Evolutionary conservation across 805 yeast species (phyloP).

Genomic region (Lipomyces spencermartinsiae): DNA sequence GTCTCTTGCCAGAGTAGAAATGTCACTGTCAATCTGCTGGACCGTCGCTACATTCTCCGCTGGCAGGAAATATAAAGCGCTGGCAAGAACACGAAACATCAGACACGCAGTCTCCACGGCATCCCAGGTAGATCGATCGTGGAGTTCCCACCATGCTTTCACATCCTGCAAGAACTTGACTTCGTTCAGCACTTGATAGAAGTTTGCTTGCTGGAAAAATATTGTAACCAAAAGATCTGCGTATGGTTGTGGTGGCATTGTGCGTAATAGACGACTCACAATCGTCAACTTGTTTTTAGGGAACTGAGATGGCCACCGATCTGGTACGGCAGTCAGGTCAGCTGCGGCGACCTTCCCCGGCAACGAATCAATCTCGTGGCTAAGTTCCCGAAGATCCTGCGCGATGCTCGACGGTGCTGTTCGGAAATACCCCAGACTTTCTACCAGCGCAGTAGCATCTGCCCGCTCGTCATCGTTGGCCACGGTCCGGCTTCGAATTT

Average conservation of each 20-base stretch:
- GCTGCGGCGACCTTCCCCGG: not conserved
- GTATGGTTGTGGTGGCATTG: constrained; percentile 10
- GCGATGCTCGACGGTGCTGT: not conserved
- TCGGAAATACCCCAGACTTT: not conserved
- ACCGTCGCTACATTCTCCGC: constrained; percentile 6
- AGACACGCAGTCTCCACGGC: constrained; percentile 6
- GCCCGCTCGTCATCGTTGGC: constrained; percentile 11
- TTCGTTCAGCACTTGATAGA: constrained; percentile 9
- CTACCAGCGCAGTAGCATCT: not conserved
- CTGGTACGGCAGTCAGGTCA: not conserved
- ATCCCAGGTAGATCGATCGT: not conserved
- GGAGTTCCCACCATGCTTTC: constrained; percentile 8
- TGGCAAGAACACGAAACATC: constrained; percentile 5
- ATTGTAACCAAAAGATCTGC: constrained; percentile 6
- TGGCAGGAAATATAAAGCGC: constrained; percentile 9
- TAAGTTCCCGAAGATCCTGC: not conserved
- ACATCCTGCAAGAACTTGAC: not conserved
- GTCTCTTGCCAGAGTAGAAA: not conserved
- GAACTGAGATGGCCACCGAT: not conserved
- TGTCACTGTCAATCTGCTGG: constrained; percentile 9
- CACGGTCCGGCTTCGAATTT: constrained; percentile 11
- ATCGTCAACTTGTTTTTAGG: not conserved
- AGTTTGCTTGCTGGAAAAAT: constrained; percentile 12
- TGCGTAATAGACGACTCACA: not conserved
- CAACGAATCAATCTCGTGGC: not conserved